Evolutionary conservation across 2,329 filamentous ascomycete species (phyloP), one percentile per base, ranked within the genome.

Genomic region (Biscogniauxia marginata): DNA sequence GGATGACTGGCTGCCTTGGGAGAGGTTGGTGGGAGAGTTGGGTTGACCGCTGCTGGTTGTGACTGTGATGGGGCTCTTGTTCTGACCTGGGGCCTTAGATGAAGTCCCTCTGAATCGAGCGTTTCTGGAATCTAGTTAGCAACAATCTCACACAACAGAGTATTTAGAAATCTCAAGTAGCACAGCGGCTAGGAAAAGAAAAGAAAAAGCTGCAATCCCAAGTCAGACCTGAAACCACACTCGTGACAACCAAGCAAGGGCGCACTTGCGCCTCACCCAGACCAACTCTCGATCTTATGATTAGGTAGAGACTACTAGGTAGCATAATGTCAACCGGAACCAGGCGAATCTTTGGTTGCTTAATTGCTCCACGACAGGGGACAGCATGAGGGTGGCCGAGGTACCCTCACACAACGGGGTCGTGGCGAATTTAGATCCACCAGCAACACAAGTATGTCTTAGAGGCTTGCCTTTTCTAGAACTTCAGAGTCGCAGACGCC

Each of bases 71-170:
- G 81, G 80, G 69, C 80, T 84, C 74, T 82, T 83, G 63, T 73
- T 77, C 65, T 75, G 77, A 62, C 75, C 75, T 60, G 79, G 73
- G 59, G 78, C 73, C 71, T 79, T 84, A 65, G 73, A 75, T 62
- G 80, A 77, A 66, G 77, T 77, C 70, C 82, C 81, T 71, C 83
- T 79, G 67, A 85, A 82, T 60, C 83, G 80, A 69, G 81, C 82
- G 74, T 82, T 83, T 66, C 81, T 84, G 62, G 59, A 21, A 48
- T 52, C 57, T 52, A 50, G 55, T 65, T 59, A 74, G 73, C 65
- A 66, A 65, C 58, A 21, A 30, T 53, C 54, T 51, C 53, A 59
- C n/a, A 39, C 30, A 39, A 16, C 2, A 16, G n/a, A 16, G 30
- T n/a, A n/a, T 39, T 39, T 39, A 30, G 6, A 30, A 58, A 61